phyloP scores from a whole-genome alignment of 805 yeast genomes.

The Suhomyces kilbournensis region DNA sequence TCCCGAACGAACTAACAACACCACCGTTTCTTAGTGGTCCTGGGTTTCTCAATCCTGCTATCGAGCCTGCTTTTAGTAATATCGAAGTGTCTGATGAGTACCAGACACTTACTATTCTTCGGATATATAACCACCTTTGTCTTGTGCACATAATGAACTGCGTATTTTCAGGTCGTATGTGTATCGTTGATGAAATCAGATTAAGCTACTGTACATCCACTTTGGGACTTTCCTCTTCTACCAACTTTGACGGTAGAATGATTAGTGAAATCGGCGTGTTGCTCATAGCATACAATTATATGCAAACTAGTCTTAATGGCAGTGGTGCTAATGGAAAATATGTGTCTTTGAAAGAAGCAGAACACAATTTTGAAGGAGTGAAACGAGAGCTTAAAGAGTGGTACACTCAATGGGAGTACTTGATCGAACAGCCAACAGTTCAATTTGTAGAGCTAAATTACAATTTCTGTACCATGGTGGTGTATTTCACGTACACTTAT shows the following conservation, averaged over 20 bases:
- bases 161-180: constrained; percentile 62
- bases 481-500: constrained; percentile 40
- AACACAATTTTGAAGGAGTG: constrained; percentile 31
- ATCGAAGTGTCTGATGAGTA: constrained; percentile 26
- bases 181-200: constrained; percentile 58
- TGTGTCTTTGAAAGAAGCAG: constrained; percentile 13
- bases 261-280: constrained; percentile 70
- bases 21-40: background rate
- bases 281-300: constrained; percentile 53
- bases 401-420: constrained; percentile 67
- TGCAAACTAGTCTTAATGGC: constrained; percentile 34
- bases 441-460: constrained; percentile 74
- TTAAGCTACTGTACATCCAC: constrained; percentile 58
- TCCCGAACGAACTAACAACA: background rate
- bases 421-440: constrained; percentile 66
- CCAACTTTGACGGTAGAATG: constrained; percentile 81
- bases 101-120: constrained; percentile 52
- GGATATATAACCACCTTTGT: constrained; percentile 71
- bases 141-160: constrained; percentile 67
- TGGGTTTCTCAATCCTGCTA: background rate
- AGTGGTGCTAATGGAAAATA: background rate
- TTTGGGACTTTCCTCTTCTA: constrained; percentile 55
- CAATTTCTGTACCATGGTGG: constrained; percentile 56
- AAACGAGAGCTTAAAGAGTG: constrained; percentile 53
- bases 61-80: background rate